Evolutionary conservation across 2,329 filamentous ascomycete species (phyloP).

Genomic region (Apiospora aurea): DNA sequence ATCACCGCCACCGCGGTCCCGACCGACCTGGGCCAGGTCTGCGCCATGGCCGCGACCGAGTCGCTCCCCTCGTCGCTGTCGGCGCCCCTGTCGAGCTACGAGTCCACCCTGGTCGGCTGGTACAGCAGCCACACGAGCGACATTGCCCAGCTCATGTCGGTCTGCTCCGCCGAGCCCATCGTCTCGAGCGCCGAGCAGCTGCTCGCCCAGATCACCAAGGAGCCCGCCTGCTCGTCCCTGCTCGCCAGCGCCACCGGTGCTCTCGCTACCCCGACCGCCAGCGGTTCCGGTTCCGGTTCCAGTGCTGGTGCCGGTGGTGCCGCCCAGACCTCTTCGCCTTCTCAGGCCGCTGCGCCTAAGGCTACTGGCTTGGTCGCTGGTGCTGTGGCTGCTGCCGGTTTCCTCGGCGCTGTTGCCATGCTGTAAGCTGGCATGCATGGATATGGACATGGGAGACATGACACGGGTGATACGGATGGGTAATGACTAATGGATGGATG

Average conservation of each 20-base stretch:
- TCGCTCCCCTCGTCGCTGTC: conserved; percentile 12
- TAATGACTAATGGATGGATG: conserved; percentile 7
- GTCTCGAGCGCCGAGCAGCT: not conserved
- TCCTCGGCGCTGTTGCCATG: conserved; percentile 18
- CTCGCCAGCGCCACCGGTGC: not conserved
- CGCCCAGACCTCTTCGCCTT: not conserved
- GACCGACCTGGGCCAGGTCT: not conserved
- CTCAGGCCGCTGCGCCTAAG: not conserved
- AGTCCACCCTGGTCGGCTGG: conserved; percentile 12
- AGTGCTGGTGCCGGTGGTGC: no score
- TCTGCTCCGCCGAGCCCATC: conserved; percentile 7
- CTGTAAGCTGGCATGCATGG: not conserved
- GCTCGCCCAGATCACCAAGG: conserved; percentile 18
- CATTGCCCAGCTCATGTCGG: not conserved
- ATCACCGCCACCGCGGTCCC: not conserved
- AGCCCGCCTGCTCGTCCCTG: conserved; percentile 18
- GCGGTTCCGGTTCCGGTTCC: not conserved
- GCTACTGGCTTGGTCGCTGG: not conserved
- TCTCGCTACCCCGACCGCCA: not conserved
- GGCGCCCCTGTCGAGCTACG: conserved; percentile 2
- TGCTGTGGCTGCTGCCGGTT: conserved; percentile 3
- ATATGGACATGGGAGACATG: not conserved
- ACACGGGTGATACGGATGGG: not conserved
- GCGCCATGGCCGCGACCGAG: not conserved
- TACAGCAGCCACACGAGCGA: conserved; percentile 1